Evolutionary conservation across 176 grass and related monocot genomes (phyloP).

Genomic region (Juncus inflexus): DNA sequence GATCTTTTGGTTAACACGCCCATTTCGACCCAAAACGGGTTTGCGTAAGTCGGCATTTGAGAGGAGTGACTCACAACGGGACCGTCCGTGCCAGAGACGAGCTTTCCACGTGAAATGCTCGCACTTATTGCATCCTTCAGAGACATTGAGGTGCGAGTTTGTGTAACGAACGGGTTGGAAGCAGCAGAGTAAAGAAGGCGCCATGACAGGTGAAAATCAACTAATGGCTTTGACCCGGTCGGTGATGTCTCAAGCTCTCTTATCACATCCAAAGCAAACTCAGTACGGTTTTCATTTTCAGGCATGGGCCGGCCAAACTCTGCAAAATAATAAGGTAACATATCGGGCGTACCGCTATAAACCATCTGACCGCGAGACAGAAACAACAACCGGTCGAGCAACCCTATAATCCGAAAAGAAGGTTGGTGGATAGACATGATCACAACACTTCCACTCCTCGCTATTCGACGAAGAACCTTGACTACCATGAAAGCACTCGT

Average conservation of each 20-base stretch:
- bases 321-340: slow-evolving; percentile 58
- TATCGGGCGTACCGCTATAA: slow-evolving; percentile 47
- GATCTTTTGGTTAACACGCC: slow-evolving; percentile 62
- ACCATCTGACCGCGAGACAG: slow-evolving; percentile 65
- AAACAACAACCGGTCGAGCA: slow-evolving; percentile 66
- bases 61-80: slow-evolving; percentile 32
- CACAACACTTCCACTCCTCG: slow-evolving; percentile 77
- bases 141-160: slow-evolving; percentile 25
- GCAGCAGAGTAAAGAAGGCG: slow-evolving; percentile 29
- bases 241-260: slow-evolving; percentile 65
- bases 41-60: slow-evolving; percentile 59
- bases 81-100: slow-evolving; percentile 52
- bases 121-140: slow-evolving; percentile 79
- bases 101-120: slow-evolving; percentile 76
- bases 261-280: slow-evolving; percentile 86
- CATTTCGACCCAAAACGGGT: slow-evolving; percentile 89
- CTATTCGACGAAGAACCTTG: slow-evolving; percentile 79
- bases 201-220: slow-evolving; percentile 60
- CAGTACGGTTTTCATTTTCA: slow-evolving; percentile 68
- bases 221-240: slow-evolving; percentile 47
- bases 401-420: slow-evolving; percentile 67
- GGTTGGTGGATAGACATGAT: slow-evolving; percentile 95
- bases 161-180: not conserved
- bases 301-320: slow-evolving; percentile 61
- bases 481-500: slow-evolving; percentile 89